Evolutionary conservation across 1,284 basidiomycete species (phyloP), one percentile per base, ranked within the genome.

Genomic region (Paramarasmius palmivorus): DNA sequence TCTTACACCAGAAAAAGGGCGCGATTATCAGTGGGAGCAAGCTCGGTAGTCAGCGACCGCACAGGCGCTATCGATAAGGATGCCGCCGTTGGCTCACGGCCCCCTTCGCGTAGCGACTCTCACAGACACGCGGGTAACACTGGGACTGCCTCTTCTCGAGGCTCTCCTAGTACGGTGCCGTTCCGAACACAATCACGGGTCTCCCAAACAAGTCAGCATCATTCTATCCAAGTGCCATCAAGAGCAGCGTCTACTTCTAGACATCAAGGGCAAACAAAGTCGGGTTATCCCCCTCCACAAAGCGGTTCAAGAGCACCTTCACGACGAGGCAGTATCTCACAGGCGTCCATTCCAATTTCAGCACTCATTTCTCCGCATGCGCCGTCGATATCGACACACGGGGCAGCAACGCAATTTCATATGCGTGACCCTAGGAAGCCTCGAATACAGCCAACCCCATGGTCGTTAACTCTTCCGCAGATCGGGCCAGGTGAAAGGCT

Each of bases 371-470:
- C 85, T 10, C 88, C 89, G 0, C 88, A 88, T 63, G 86, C 86
- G 22, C 88, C 88, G 2, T 89, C 86, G 3, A 61, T 91, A 47
- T 66, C 73, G 12, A 46, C 44, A 22, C 52, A 55, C 37, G 68
- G 61, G 49, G 73, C 72, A 22, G 82, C 83, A 10, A 69, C 77
- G 36, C 74, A 73, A 8, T 91, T 83, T 61, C 86, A 90, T 62
- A 90, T 91, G 88, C 82, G 85, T 23, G 89, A 91, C 67, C 89
- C 88, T 1, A 77, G 81, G 26, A 83, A 76, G 61, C 88, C 88
- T 2, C 78, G 76, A 41, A 70, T 78, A 2, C 76, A 79, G 50
- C 68, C 74, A 37, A 88, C 88, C 2, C 72, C 77, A 4, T 89
- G 87, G 88, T 62, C 73, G 8, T 71, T 87, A 47, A 74, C 77